These are phyloP conservation scores for Fraxinus sp. DNA, from an alignment of 305 asterid genomes.

Conservation along the genomic window DNA sequence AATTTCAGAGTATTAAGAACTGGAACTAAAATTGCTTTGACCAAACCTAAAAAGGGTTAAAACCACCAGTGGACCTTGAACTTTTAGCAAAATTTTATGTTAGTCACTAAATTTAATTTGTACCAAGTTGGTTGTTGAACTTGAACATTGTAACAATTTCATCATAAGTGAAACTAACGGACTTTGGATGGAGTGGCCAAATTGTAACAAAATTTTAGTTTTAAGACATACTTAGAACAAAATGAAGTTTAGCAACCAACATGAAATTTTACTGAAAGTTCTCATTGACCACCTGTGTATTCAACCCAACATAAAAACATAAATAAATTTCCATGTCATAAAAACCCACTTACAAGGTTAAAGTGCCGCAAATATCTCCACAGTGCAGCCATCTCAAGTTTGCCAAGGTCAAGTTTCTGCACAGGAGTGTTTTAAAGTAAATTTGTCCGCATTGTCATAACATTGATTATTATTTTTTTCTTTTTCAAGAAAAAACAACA, in stretches of 20 bases:
- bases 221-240: neutral
- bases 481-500: neutral
- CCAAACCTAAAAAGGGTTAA: neutral
- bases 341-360: constrained; percentile 61
- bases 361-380: constrained; percentile 85
- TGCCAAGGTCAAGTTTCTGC: constrained; percentile 83
- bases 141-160: neutral
- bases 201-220: neutral
- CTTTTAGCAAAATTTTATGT: neutral
- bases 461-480: neutral
- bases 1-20: neutral
- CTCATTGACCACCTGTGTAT: neutral
- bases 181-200: neutral
- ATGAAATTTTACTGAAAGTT: neutral
- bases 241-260: neutral
- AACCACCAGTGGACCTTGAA: neutral
- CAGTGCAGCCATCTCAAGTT: constrained; percentile 79
- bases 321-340: neutral
- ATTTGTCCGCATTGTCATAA: neutral
- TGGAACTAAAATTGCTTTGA: neutral
- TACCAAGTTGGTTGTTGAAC: neutral
- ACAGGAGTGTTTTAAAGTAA: neutral
- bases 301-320: neutral
- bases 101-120: neutral
- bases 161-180: neutral